These are phyloP conservation scores for Boletus tomentosulus DNA, from an alignment of 768 basidiomycete genomes.

Conservation along the genomic window DNA sequence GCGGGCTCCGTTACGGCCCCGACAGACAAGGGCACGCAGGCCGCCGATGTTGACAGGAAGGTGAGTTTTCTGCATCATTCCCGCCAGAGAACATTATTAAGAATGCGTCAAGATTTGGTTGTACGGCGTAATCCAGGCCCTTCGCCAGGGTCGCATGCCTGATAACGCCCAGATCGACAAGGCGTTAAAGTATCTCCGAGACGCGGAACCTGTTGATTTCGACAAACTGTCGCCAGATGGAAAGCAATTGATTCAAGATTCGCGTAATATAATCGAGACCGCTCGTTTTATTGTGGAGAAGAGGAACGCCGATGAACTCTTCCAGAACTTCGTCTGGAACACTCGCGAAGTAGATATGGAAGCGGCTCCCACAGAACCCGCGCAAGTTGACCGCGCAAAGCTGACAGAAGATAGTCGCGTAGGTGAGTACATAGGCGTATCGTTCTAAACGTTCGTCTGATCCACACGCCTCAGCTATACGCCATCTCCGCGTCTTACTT, in stretches of 20 bases:
- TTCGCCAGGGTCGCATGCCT: conserved; percentile 75
- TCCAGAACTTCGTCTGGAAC: conserved; percentile 89
- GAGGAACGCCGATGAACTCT: conserved; percentile 88
- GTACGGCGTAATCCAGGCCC: conserved; percentile 77
- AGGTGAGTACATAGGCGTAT: conserved; percentile 39
- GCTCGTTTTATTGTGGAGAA: conserved; percentile 64
- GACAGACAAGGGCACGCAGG: conserved; percentile 53
- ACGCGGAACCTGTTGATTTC: conserved; percentile 56
- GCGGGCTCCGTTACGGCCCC: conserved; percentile 63
- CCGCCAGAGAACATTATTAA: background rate
- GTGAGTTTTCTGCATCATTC: conserved; percentile 19
- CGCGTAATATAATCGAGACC: conserved; percentile 77
- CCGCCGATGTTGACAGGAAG: conserved; percentile 81
- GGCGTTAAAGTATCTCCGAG: conserved; percentile 62
- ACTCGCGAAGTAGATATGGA: conserved; percentile 48
- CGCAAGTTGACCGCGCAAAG: conserved; percentile 54
- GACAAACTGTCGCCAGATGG: conserved; percentile 74
- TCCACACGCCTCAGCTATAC: conserved; percentile 51
- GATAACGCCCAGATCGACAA: conserved; percentile 77
- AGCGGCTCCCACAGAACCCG: conserved; percentile 36
- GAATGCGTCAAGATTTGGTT: conserved; percentile 47
- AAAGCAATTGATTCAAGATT: conserved; percentile 68
- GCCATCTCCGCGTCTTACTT: conserved; percentile 84
- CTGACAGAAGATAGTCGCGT: conserved; percentile 54
- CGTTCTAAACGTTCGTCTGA: conserved; percentile 1